A percentile compares a stretch with the other conserved stretches of the same genome.
These are phyloP conservation scores for Mycena capillaripes DNA, from an alignment of 768 basidiomycete species.

Conservation along the genomic window DNA sequence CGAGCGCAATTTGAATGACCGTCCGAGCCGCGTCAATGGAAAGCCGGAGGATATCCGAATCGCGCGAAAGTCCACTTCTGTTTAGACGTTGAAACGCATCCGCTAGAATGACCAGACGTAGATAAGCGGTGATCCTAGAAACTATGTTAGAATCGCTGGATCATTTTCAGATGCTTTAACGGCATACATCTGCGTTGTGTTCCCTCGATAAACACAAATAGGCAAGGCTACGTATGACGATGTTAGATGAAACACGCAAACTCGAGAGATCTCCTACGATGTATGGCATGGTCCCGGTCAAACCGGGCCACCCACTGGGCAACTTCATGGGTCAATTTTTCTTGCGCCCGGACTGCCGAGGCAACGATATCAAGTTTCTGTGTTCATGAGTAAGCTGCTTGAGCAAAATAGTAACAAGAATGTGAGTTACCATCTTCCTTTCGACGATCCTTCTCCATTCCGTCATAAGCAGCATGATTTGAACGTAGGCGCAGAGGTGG, in stretches of 20 bases:
- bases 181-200: slow-evolving; percentile 56
- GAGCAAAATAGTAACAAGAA: not conserved
- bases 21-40: slow-evolving; percentile 69
- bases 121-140: slow-evolving; percentile 64
- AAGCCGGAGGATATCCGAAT: slow-evolving; percentile 59
- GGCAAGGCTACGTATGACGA: slow-evolving; percentile 49
- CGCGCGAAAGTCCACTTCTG: slow-evolving; percentile 52
- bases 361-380: slow-evolving; percentile 53
- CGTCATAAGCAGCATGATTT: slow-evolving; percentile 64
- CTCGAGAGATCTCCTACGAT: slow-evolving; percentile 46
- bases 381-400: slow-evolving; percentile 16
- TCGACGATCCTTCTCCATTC: slow-evolving; percentile 53
- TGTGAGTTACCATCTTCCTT: slow-evolving; percentile 21
- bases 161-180: slow-evolving; percentile 34
- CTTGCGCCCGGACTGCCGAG: slow-evolving; percentile 54
- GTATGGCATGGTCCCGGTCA: slow-evolving; percentile 50
- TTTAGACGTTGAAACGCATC: slow-evolving; percentile 66
- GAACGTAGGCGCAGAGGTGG: slow-evolving; percentile 67
- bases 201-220: slow-evolving; percentile 59
- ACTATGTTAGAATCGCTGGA: slow-evolving; percentile 21
- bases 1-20: slow-evolving; percentile 67
- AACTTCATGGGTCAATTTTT: slow-evolving; percentile 52
- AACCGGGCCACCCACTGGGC: slow-evolving; percentile 57
- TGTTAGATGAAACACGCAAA: not conserved
- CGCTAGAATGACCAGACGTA: slow-evolving; percentile 69